Evolutionary conservation across 2,329 filamentous ascomycete species (phyloP), one percentile per base, ranked within the genome.

Genomic region (Paecilomyces sp.): DNA sequence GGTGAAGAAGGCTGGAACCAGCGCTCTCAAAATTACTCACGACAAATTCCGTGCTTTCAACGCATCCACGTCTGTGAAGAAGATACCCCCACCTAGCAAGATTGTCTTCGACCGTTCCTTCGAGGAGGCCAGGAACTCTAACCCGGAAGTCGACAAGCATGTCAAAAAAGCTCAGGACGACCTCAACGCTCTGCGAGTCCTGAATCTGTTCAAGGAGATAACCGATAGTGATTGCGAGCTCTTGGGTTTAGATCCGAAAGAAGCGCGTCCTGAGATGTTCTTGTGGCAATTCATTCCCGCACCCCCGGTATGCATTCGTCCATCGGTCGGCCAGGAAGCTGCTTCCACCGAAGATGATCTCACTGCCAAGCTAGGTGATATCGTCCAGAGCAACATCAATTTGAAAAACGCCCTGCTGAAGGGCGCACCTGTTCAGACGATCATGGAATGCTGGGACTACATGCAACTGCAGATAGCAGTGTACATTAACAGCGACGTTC

Each of bases 361-460:
- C 62, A 99, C 94, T 0, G 92, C 93, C 57, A 97, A 97, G 73
- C 84, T 99, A n/a, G 90, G 92, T 31, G 93, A 99, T 71, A 97
- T 99, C 64, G 88, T 97, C 9, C 91, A 95, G 68, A 91, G 95
- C 64, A 96, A 92, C 70, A 89, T 89, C 58, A 85, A 95, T 67
- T 91, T 99, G 63, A 87, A 89, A 56, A 89, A 90, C 24, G 91
- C 91, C 0, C 75, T 97, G 15, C 83, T 88, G 62, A 92, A 91
- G 66, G 93, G 93, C 9, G 90, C 92, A 13, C 87, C 91, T 0
- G 83, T 99, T 1, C 85, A 89, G 65, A 95, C 91, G 0, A 90
- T 97, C 59, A 95, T 97, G 87, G 94, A 99, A 72, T 92, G 96
- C 68, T 99, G 94, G 94, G 94, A 99, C 71, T 97, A 93, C 69